Evolutionary conservation across 805 yeast species (phyloP).

Genomic region (Candida dendrica): DNA sequence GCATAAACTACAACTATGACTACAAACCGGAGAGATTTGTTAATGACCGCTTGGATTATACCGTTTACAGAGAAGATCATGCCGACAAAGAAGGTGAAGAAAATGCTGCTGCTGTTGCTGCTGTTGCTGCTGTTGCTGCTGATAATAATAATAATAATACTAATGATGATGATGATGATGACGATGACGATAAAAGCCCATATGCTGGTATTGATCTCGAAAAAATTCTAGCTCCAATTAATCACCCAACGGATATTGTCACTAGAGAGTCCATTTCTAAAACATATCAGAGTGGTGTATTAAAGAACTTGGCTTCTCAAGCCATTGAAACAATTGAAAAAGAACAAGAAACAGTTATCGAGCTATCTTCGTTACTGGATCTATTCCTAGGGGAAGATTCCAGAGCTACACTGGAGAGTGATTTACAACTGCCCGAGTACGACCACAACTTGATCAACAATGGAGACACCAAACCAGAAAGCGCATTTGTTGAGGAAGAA

Average conservation of each 20-base stretch:
- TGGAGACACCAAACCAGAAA: conserved; percentile 4
- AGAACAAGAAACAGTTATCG: conserved; percentile 73
- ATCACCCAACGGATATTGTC: conserved; percentile 73
- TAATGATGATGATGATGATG: conserved; percentile 24
- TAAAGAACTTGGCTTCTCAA: conserved; percentile 58
- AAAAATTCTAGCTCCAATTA: conserved; percentile 66
- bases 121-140: no score
- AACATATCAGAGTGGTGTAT: conserved; percentile 53
- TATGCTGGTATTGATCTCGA: conserved; percentile 45
- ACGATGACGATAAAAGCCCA: conserved; percentile 35
- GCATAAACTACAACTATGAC: conserved; percentile 12
- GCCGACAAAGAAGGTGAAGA: no score
- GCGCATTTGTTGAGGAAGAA: conserved; percentile 10
- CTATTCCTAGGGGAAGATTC: conserved; percentile 87
- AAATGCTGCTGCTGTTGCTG: no score
- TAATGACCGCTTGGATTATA: conserved; percentile 7
- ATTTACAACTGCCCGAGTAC: conserved; percentile 50
- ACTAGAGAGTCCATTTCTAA: conserved; percentile 61
- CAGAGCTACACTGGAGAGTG: conserved; percentile 52
- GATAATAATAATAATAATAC: no score
- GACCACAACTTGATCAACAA: conserved; percentile 11
- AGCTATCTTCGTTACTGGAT: conserved; percentile 63
- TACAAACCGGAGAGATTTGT: conserved; percentile 3
- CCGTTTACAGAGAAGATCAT: conserved; percentile 5
- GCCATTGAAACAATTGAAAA: conserved; percentile 71